phyloP scores from a whole-genome alignment of 1,284 basidiomycete genomes.

The Tilletia setariae region DNA sequence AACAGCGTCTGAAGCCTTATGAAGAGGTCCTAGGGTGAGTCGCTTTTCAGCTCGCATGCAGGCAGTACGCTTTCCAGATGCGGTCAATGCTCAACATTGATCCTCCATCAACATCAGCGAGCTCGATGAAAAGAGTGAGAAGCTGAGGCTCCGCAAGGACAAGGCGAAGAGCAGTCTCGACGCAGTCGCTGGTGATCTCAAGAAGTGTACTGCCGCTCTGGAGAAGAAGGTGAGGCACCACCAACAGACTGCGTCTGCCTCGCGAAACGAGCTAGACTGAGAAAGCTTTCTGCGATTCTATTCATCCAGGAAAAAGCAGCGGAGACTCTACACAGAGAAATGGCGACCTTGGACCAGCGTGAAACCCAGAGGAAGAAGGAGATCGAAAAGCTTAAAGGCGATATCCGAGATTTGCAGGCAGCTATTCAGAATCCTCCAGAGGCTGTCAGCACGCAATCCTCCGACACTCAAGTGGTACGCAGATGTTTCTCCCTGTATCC shows the following conservation, averaged over 20 bases:
- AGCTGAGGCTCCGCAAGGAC: slow-evolving; percentile 3
- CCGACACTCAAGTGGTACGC: neutral
- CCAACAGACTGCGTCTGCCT: neutral
- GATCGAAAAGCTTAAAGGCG: neutral
- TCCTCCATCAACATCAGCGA: slow-evolving; percentile 1
- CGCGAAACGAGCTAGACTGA: no score
- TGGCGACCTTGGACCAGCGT: slow-evolving; percentile 13
- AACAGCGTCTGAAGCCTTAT: neutral
- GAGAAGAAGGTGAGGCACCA: slow-evolving; percentile 10
- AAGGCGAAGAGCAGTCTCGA: slow-evolving; percentile 8
- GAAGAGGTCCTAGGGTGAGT: neutral
- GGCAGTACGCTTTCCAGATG: neutral
- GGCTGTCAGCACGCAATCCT: neutral
- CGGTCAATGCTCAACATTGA: no score
- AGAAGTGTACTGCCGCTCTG: neutral
- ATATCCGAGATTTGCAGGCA: neutral
- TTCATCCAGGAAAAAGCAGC: slow-evolving; percentile 23
- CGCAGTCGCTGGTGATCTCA: neutral
- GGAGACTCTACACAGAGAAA: slow-evolving; percentile 25
- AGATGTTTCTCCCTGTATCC: neutral
- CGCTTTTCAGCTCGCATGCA: neutral
- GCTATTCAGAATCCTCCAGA: neutral
- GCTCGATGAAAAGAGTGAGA: slow-evolving; percentile 18
- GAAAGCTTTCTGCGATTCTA: no score
- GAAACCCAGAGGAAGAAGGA: slow-evolving; percentile 1